Conservation (phyloP, 169 alveolate genomes). For the Ichthyophthirius multifiliis region DNA sequence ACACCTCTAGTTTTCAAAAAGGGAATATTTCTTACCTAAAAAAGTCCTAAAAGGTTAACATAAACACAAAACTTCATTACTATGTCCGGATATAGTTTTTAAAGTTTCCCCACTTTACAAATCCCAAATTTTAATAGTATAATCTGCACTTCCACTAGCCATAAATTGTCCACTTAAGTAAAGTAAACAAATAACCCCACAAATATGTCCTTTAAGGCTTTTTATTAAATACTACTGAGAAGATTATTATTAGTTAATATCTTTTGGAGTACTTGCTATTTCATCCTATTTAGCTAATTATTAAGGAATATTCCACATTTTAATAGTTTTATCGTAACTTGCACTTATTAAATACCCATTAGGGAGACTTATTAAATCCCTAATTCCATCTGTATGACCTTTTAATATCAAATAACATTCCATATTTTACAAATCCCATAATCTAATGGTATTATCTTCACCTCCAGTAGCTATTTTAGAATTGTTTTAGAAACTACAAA, state of each 20-base stretch:
- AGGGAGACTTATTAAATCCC: neutral
- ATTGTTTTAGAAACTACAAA: conserved; percentile 62
- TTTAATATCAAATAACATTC: neutral
- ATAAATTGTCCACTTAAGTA: neutral
- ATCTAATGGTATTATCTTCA: conserved; percentile 56
- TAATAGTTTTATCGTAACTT: neutral
- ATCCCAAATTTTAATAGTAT: conserved; percentile 4
- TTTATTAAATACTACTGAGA: neutral
- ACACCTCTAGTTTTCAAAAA: neutral
- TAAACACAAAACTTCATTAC: neutral
- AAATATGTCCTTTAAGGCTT: neutral
- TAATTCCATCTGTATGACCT: neutral
- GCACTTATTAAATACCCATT: neutral
- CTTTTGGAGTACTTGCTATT: neutral
- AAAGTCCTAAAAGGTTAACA: neutral
- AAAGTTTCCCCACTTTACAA: neutral
- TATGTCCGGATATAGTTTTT: neutral
- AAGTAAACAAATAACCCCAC: neutral
- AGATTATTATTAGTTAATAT: neutral
- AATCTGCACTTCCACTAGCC: neutral
- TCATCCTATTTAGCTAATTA: neutral
- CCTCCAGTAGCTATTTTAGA: conserved; percentile 76
- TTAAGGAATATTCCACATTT: neutral
- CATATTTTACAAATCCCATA: conserved; percentile 56
- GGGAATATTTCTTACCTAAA: neutral